phyloP scores from a whole-genome alignment of 2,329 filamentous ascomycete genomes.

The Pyricularia sp. region DNA sequence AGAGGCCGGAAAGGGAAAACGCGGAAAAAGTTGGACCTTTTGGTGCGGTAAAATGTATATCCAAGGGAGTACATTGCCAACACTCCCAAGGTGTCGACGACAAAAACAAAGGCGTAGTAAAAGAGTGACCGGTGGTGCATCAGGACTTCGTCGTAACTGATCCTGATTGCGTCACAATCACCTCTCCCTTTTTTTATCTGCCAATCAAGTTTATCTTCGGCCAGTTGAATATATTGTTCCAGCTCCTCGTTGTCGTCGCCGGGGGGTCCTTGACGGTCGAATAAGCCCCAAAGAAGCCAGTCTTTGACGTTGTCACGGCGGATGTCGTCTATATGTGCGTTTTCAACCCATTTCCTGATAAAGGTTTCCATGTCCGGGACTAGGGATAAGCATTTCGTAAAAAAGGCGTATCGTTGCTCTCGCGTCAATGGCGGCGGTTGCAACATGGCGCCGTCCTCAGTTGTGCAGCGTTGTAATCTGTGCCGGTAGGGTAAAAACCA shows the following conservation, averaged over 20 bases:
- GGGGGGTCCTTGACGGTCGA: conserved; percentile 3
- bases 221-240: conserved; percentile 9
- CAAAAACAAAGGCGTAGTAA: conserved; percentile 8
- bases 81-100: conserved; percentile 6
- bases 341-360: conserved; percentile 11
- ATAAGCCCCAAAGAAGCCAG: conserved; percentile 13
- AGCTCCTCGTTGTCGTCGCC: conserved; percentile 8
- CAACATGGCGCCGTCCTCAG: neutral
- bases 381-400: conserved; percentile 4
- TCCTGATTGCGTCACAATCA: conserved; percentile 9
- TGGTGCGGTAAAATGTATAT: conserved; percentile 12
- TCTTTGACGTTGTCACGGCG: conserved; percentile 13
- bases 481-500: no score
- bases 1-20: conserved; percentile 12
- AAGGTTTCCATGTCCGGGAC: conserved; percentile 10
- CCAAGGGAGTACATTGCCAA: conserved; percentile 6
- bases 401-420: conserved; percentile 7
- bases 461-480: no score
- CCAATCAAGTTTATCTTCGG: conserved; percentile 4
- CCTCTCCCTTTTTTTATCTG: conserved; percentile 8
- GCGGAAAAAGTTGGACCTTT: conserved; percentile 11
- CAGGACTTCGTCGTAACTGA: conserved; percentile 11
- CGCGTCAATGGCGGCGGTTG: conserved; percentile 4
- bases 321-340: conserved; percentile 11
- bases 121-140: conserved; percentile 9